Evolutionary conservation across 352 stramenopile species (phyloP), one percentile per base, ranked within the genome.

Genomic region (Globisporangium echinulatum): DNA sequence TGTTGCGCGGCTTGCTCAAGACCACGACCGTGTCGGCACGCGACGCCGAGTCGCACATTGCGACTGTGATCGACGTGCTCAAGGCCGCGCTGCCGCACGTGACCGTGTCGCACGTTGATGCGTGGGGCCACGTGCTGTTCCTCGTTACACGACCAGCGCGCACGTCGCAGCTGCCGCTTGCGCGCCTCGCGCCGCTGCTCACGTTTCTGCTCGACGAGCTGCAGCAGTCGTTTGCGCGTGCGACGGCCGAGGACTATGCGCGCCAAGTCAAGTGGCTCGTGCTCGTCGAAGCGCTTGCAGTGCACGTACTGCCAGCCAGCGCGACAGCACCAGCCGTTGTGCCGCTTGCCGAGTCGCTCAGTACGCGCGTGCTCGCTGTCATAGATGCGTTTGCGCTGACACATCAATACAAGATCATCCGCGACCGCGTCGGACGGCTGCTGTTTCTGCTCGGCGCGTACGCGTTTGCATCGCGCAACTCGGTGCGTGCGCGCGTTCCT

Each of bases 381-480:
- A 73, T 89, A 51, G 62, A 69, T 38, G 62, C 64, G 37, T 75
- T 88, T 11, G 76, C 73, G 0, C 54, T 92, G 49, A 65, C 75
- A 0, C 83, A 92, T 42, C 81, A 75, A 52, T 92, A 92, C 76
- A 87, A 88, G 62, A 90, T 90, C 56, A 87, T 92, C 14, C 79
- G 83, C 19, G 80, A 92, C 46, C 71, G 70, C 37, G 76, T 73
- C 4, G 83, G 70, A 3, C 74, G 76, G 44, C 66, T 87, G 50
- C 49, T 91, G 14, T 90, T 84, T 54, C 58, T 90, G n/a, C 53
- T 92, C 14, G 61, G 70, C 1, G 48, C 56, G 39, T 71, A 67
- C 42, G 53, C 25, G 7, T 67, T 58, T 44, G 43, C 38, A 3
- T n/a, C 56, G 14, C 38, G 40, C 4, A 33, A 52, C 33, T 66